Base-by-base conservation (phyloP, 2,329 filamentous ascomycete genomes). In the Hortaea sp. region DNA sequence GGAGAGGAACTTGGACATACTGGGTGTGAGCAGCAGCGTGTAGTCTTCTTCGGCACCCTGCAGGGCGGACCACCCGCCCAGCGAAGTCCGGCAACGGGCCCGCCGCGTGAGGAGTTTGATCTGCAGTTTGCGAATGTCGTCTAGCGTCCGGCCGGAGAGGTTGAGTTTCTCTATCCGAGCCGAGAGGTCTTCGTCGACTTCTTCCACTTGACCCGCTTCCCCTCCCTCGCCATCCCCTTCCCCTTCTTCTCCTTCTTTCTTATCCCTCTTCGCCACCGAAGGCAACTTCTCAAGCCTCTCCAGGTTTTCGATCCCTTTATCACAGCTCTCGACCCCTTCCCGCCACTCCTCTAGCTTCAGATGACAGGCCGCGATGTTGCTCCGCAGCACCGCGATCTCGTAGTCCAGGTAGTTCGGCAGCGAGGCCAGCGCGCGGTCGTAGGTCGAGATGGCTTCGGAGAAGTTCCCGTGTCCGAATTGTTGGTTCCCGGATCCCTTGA, bases 281-380 rank as follows among this genome's bases (percentile, higher is more conserved):
- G 63, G 67, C 67, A 55, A 47, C 4, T 72, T 71, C 40, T 76
- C 64, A 27, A 90, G 59, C 29, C 76, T 74, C 50, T 84, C 79
- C n/a, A 97, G 68, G 0, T 77, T 74, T 7, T 89, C 82, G 0
- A 97, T 62, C 1, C 87, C 82, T 7, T 77, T 73, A 0, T 81
- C 85, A 1, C 89, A 88, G 7, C 78, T 75, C 42, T 82, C 81
- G 39, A 88, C 76, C 7, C 88, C 86, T 29, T 86, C 81, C 55
- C 89, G 88, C 86, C 88, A 95, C 50, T 90, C 82, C 50, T 81
- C 74, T 3, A 94, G 72, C 63, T 94, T 94, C 45, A 97, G 65
- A 57, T 95, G 80, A 62, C 88, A 95, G 7, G 89, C 90, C 1
- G 90, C 78, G 54, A 95, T 83, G 69, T 97, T 97, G 63, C 85